phyloP scores from a whole-genome alignment of 78 protist species.

The slime mould (Dictyostelium discoideum) region DNA sequence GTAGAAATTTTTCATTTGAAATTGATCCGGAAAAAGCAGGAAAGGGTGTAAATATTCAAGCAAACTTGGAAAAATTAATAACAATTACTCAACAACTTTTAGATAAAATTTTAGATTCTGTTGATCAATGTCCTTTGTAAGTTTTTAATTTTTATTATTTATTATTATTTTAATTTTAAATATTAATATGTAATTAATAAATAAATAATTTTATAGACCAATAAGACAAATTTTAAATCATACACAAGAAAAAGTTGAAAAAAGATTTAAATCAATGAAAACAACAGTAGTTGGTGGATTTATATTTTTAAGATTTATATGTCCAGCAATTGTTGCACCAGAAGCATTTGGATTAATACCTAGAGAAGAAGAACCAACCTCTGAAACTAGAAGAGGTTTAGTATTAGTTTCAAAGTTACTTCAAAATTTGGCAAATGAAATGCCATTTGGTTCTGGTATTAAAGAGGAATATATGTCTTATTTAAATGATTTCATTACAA shows the following conservation, averaged over 20 bases:
- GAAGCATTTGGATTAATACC: conserved; percentile 65
- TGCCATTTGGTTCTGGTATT: conserved; percentile 69
- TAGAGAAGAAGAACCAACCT: conserved; percentile 17
- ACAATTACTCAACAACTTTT: conserved; percentile 64
- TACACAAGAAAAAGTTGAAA: conserved; percentile 64
- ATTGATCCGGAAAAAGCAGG: conserved; percentile 69
- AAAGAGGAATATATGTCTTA: conserved; percentile 60
- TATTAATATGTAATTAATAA: background rate
- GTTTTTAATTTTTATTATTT: background rate
- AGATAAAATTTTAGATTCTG: conserved; percentile 57
- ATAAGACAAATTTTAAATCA: conserved; percentile 46
- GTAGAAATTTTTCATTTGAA: conserved; percentile 66
- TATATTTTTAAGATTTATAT: conserved; percentile 50
- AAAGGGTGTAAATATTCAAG: conserved; percentile 43
- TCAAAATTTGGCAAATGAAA: conserved; percentile 66
- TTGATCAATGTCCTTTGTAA: conserved; percentile 46
- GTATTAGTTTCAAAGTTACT: conserved; percentile 56
- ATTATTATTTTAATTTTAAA: background rate
- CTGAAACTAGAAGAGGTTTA: conserved; percentile 51
- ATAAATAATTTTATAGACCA: background rate
- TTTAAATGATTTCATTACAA: conserved; percentile 32
- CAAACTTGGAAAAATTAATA: conserved; percentile 40
- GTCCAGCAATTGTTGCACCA: conserved; percentile 81
- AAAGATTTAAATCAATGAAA: conserved; percentile 45
- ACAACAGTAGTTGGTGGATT: conserved; percentile 73